Base-by-base conservation (phyloP, 2,329 filamentous ascomycete genomes). In the Rutstroemia sydowiana region DNA sequence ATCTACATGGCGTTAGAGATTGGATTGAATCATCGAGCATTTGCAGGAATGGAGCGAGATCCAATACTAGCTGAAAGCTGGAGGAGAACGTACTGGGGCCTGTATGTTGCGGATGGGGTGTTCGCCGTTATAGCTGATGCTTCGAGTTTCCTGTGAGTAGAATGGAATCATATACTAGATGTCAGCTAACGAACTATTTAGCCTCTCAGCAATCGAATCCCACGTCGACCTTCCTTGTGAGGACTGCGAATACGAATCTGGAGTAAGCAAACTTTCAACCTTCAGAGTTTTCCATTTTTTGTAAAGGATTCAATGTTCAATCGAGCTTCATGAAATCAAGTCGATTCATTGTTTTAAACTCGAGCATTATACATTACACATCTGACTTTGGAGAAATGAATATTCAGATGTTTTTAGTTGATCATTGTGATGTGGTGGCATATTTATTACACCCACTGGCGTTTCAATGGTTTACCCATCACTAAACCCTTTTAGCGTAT, bases 1-100 rank as follows among this genome's bases (percentile, higher is more conserved):
- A 75, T 79, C 10, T 70, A 75, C 3, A 58, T 85, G 31, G 82
- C 82, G 0, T 67, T 85, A 2, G 73, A 80, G 5, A 65, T 87
- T 2, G 76, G 79, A 1, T 75, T 88, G 72, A 74, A 85, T 52
- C 72, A 70, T 1, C 66, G 70, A 18, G 72, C 75, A 0, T 87
- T 78, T 59, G 76, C 82, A 1, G 59, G 66, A 36, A 54, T 61
- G 31, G 65, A 66, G 23, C 48, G 60, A n/a, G 65, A 70, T 57
- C 55, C 63, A 4, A 61, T 72, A 5, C 57, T 70, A 30, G 69
- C 66, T 2, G 70, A 73, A 58, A 70, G 69, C 41, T 71, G 67
- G 59, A 63, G 70, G 49, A 66, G 71, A 32, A 72, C 69, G 5
- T 72, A 67, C 58, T 73, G 70, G 69, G 65, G 63, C 13, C 54